Base-by-base conservation (phyloP, 768 basidiomycete species). In the Nidula microcarpa region DNA sequence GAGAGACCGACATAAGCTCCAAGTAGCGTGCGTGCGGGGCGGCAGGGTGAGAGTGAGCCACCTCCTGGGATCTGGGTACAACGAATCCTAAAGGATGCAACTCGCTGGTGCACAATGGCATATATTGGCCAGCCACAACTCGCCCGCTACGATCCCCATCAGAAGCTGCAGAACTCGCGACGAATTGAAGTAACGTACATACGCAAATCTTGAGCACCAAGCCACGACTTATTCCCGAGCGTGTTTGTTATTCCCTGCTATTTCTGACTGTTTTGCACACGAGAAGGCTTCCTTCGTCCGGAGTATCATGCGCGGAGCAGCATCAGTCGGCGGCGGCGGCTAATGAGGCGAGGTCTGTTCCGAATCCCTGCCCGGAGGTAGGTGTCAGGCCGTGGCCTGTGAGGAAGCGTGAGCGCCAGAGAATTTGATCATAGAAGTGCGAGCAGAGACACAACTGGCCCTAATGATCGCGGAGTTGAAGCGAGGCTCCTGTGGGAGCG, bases 271-370 rank as follows among this genome's bases (percentile, higher is more conserved):
- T 36, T 43, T 51, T 23, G 50, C 50, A 33, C 50, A 49, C 35
- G 33, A 39, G 55, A 56, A 59, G 58, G 13, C 58, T 60, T 60
- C 58, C 48, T 57, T 60, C 53, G 53, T 56, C 55, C 46, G 51
- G 48, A 45, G 54, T 54, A 49, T 55, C 39, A 43, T 43, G 51
- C 50, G 36, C 10, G 37, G 47, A 43, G 39, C 23, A 53, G 51
- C 53, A 37, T 50, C 37, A 14, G 58, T 57, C 55, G 58, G 58
- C 58, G 58, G 58, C 58, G 58, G 53, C 55, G 58, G 58, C 58
- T 56, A 59, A 53, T 49, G 47, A 55, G 30, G 11, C 18, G n/a
- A 11, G 11, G 10, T 47, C 13, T 11, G 18, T 16, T 32, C 30
- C 45, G n/a, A 16, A 10, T 47, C n/a, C 45, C 45, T 13, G 30